Evolutionary conservation across 78 protist genomes (phyloP).

Genomic region (Cavenderia fasciculata): DNA sequence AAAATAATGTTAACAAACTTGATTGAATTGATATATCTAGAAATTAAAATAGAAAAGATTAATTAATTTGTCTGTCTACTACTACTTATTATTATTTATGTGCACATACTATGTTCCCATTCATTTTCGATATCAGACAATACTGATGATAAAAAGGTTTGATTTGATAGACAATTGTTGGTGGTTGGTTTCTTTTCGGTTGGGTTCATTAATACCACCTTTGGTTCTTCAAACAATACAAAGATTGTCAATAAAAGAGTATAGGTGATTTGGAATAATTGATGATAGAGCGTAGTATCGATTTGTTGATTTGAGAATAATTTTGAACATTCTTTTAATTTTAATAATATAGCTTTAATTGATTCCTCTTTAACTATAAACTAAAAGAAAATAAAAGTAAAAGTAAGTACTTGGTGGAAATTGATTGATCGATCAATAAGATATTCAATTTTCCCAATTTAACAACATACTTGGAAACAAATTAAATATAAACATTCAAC

Average conservation of each 20-base stretch:
- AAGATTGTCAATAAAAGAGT: conserved; percentile 15
- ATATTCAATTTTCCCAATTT: too few relatives aligned
- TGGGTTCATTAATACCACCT: conserved; percentile 4
- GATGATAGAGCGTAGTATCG: background rate
- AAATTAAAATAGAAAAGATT: background rate
- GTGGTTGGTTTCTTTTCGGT: background rate
- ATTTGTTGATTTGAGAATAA: conserved; percentile 14
- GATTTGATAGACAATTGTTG: background rate
- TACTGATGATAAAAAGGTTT: background rate
- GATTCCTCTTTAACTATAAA: conserved; percentile 26
- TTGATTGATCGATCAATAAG: background rate
- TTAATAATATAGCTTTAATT: background rate
- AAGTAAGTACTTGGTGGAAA: background rate
- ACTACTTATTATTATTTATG: background rate
- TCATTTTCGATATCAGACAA: background rate
- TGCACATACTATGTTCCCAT: conserved; percentile 24
- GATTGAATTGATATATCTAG: conserved; percentile 11
- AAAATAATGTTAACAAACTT: background rate
- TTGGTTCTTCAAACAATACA: conserved; percentile 32
- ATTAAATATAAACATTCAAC: conserved; percentile 41
- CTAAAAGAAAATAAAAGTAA: background rate
- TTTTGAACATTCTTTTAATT: conserved; percentile 7
- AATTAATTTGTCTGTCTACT: background rate
- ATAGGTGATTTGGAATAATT: conserved; percentile 20
- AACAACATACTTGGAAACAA: conserved; percentile 25